Evolutionary conservation across 2,329 filamentous ascomycete species (phyloP).

Genomic region (Ophiosphaerella narmari): DNA sequence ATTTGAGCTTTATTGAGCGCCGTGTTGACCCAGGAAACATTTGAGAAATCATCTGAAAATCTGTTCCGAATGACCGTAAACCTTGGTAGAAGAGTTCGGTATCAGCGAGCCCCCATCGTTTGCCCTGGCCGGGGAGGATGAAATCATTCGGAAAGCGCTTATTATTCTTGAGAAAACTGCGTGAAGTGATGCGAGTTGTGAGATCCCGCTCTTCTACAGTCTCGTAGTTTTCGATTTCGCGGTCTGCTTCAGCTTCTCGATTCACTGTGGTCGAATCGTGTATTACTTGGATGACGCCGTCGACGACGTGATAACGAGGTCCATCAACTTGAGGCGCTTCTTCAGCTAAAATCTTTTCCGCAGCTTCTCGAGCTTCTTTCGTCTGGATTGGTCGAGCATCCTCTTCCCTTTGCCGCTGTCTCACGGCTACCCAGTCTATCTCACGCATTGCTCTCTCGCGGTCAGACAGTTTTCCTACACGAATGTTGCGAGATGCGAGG

Average conservation of each 20-base stretch:
- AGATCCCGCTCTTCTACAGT: slow-evolving; percentile 79
- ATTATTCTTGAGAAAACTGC: slow-evolving; percentile 69
- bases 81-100: slow-evolving; percentile 78
- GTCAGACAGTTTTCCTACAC: slow-evolving; percentile 76
- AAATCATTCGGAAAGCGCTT: slow-evolving; percentile 54
- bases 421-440: slow-evolving; percentile 63
- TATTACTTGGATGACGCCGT: slow-evolving; percentile 75
- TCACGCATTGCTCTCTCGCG: slow-evolving; percentile 73
- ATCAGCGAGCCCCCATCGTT: slow-evolving; percentile 68
- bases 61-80: slow-evolving; percentile 77
- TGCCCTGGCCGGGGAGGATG: slow-evolving; percentile 51
- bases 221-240: slow-evolving; percentile 59
- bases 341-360: slow-evolving; percentile 27
- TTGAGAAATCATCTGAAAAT: slow-evolving; percentile 78
- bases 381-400: slow-evolving; percentile 26
- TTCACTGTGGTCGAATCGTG: slow-evolving; percentile 70
- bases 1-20: slow-evolving; percentile 79
- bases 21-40: slow-evolving; percentile 75
- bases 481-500: slow-evolving; percentile 64
- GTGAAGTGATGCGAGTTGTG: slow-evolving; percentile 70
- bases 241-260: slow-evolving; percentile 66
- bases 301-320: slow-evolving; percentile 63
- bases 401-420: slow-evolving; percentile 45
- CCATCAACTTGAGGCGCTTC: slow-evolving; percentile 19
- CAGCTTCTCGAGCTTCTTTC: slow-evolving; percentile 28